Conservation (phyloP, 495 filamentous ascomycete genomes). For the Penicillium crystallinum region DNA sequence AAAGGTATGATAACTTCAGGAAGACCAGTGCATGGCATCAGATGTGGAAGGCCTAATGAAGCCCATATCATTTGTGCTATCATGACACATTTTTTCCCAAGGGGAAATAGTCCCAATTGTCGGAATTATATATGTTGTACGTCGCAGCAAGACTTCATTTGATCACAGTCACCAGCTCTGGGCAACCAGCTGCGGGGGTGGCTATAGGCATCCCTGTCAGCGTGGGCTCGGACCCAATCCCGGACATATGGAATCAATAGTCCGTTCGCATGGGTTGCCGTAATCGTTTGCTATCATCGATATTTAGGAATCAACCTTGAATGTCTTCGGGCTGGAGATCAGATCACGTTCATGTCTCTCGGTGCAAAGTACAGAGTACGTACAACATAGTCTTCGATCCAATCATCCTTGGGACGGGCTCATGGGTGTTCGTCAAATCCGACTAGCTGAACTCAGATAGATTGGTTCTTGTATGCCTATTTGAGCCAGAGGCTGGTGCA, state of each 20-base stretch:
- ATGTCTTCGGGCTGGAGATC: not conserved
- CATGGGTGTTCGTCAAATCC: not conserved
- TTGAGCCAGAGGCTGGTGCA: not conserved
- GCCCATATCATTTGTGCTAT: not conserved
- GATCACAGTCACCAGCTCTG: not conserved
- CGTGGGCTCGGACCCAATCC: constrained; percentile 6
- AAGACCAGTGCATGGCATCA: not conserved
- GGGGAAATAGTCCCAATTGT: not conserved
- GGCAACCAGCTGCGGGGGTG: constrained; percentile 8
- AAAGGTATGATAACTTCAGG: not conserved
- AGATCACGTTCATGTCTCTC: not conserved
- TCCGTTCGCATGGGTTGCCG: not conserved
- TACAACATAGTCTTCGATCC: not conserved
- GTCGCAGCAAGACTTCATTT: not conserved
- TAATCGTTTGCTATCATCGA: not conserved
- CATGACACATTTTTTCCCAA: not conserved
- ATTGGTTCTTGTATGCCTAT: not conserved
- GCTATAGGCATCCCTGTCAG: constrained; percentile 4
- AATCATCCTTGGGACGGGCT: not conserved
- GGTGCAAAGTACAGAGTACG: no score
- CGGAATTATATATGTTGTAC: not conserved
- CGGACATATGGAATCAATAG: constrained; percentile 3
- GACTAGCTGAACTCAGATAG: constrained; percentile 14
- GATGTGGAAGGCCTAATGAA: not conserved
- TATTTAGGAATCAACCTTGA: not conserved